Evolutionary conservation across 2,329 filamentous ascomycete species (phyloP).

Genomic region (Monosporascus sp.): DNA sequence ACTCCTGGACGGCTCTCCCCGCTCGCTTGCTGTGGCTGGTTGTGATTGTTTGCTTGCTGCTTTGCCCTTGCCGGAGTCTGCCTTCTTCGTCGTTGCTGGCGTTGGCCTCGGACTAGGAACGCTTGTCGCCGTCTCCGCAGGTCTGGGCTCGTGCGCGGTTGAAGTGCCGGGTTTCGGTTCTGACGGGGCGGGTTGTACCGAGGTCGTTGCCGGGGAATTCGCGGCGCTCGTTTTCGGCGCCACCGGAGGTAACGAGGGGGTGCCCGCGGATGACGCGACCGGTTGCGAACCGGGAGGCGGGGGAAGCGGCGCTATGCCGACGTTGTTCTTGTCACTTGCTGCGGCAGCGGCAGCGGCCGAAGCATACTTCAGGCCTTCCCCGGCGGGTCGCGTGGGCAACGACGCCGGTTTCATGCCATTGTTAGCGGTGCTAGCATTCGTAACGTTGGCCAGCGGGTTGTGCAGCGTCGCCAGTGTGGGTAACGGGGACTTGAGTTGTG

Average conservation of each 20-base stretch:
- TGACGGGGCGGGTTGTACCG: conserved; percentile 39
- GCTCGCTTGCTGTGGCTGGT: conserved; percentile 21
- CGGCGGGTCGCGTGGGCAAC: conserved; percentile 74
- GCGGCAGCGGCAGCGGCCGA: conserved; percentile 92
- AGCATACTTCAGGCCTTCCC: conserved; percentile 92
- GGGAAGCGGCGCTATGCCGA: conserved; percentile 89
- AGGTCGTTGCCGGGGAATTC: conserved; percentile 46
- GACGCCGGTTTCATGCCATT: conserved; percentile 88
- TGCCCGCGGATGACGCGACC: conserved; percentile 27
- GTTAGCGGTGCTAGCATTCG: conserved; percentile 46
- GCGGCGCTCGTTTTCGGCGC: conserved; percentile 49
- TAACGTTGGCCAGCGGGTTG: conserved; percentile 57
- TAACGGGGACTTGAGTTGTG: conserved; percentile 87
- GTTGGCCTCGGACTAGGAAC: conserved; percentile 19
- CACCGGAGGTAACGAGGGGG: conserved; percentile 43
- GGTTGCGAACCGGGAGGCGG: conserved; percentile 67
- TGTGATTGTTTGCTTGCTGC: conserved; percentile 32
- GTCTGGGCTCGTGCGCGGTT: conserved; percentile 27
- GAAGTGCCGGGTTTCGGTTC: conserved; percentile 17
- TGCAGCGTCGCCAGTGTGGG: conserved; percentile 91
- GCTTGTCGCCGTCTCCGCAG: conserved; percentile 16
- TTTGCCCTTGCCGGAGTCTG: conserved; percentile 32
- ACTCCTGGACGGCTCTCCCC: conserved; percentile 41
- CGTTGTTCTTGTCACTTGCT: conserved; percentile 77
- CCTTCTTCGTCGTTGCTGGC: conserved; percentile 23